Evolutionary conservation across 2,329 filamentous ascomycete species (phyloP).

Genomic region (Ophidiomyces ophidiicola): DNA sequence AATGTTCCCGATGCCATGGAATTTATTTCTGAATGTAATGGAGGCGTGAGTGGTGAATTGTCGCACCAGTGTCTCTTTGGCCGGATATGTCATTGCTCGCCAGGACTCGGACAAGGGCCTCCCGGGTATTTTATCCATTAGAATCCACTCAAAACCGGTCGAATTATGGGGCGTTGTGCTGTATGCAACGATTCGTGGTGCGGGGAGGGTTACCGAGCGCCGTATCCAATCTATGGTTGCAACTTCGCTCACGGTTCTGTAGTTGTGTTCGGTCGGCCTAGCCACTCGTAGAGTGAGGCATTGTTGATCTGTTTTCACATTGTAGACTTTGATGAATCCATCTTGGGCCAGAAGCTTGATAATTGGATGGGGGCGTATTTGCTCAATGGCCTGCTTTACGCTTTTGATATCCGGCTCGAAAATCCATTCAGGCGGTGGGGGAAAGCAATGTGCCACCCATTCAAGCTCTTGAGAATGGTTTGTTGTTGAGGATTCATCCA

Average conservation of each 20-base stretch:
- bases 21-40: conserved; percentile 18
- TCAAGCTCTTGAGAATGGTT: neutral
- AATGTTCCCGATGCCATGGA: conserved; percentile 22
- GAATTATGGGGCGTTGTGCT: conserved; percentile 14
- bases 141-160: conserved; percentile 21
- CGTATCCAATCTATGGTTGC: conserved; percentile 19
- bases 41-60: conserved; percentile 24
- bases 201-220: conserved; percentile 16
- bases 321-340: conserved; percentile 16
- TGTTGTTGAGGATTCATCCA: too few species aligned
- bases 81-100: conserved; percentile 23
- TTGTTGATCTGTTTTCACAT: conserved; percentile 1
- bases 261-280: conserved; percentile 17
- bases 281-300: conserved; percentile 20
- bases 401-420: neutral
- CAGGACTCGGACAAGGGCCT: conserved; percentile 10
- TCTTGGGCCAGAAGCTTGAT: conserved; percentile 13
- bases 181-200: conserved; percentile 15
- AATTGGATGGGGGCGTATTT: neutral
- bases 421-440: neutral
- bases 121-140: conserved; percentile 17
- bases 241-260: conserved; percentile 18
- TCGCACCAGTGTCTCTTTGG: conserved; percentile 25
- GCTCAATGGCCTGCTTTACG: neutral
- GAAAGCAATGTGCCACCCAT: neutral